Evolutionary conservation across 306 rosid genomes (phyloP), one percentile per base, ranked within the genome.

Genomic region (Dalbergia cultrata): DNA sequence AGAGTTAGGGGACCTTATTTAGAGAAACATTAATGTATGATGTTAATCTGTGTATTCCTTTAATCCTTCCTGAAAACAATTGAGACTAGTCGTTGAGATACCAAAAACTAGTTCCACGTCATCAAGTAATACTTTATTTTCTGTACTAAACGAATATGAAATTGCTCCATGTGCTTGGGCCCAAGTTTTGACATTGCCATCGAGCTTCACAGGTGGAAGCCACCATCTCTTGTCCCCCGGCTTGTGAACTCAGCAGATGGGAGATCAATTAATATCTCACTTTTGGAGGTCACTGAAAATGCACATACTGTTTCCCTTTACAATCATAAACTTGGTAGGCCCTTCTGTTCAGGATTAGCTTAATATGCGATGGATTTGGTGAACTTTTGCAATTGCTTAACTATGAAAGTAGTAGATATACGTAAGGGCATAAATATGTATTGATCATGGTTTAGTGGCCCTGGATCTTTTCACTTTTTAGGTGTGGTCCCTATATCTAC

Each of bases 191-290:
- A 75, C 72, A 69, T 70, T 53, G 81, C 62, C 7, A 78, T 81
- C 21, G 26, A 85, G 74, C 73, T 65, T 70, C 59, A 7, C 74
- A 67, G 77, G 80, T 85, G 86, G 80, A 83, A 74, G 86, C 82
- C 88, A 84, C 82, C 81, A 84, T 86, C 77, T 75, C 68, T 10
- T 81, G 87, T 72, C 77, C 72, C 89, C 91, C 19, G 13, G 34
- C 80, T 4, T 59, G 16, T 76, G 54, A 61, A 52, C 81, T 61
- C 11, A 68, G 49, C 74, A 49, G 80, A 77, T 77, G 74, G 82
- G 72, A 62, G 78, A 52, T 70, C 80, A 62, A 57, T 77, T 75
- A 39, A 53, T 79, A 77, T 79, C 77, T 66, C 77, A 72, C 87
- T 81, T 83, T 83, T 75, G 68, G 49, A 70, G 80, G 78, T 74